Evolutionary conservation across 768 basidiomycete species (phyloP), one percentile per base, ranked within the genome.

Genomic region (Chalciporus chontae): DNA sequence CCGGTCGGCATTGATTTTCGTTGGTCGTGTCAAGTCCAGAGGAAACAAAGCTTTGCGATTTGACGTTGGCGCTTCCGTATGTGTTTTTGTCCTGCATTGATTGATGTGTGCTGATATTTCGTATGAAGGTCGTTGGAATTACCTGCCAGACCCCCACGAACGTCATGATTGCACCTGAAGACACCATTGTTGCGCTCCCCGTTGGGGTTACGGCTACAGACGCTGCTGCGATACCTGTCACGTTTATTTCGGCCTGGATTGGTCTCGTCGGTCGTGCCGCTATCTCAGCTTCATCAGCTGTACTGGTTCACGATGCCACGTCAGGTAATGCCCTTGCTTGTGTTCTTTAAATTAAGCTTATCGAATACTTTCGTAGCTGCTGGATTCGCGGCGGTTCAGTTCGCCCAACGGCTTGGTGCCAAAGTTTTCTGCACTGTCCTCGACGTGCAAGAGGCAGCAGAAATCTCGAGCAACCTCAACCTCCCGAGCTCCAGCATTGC

Each of bases 201-300:
- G 41, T 38, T 11, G 56, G 58, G 8, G 21, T 59, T 34, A 51
- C 31, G 5, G 17, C 48, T 5, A 26, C 32, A 21, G 61, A 65
- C 40, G 65, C 58, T 3, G 65, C 58, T 14, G 51, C 57, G 27
- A 32, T 67, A 3, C 50, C 65, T 27, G 18, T 48, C 32, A 46
- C 56, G 1, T 58, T 66, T 54, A 57, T 65, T 21, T 39, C 65
- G 4, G 50, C 65, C 10, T 66, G 65, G 65, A 56, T 63, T 14
- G 65, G 65, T 38, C 52, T 67, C 23, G 54, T 60, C 14, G 40
- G 38, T 2, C 56, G 55, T 17, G 58, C 50, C 38, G 45, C 51
- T 11, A 51, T 66, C 37, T 53, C 53, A 0, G 37, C 62, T 4
- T 52, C 53, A 44, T 67, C 65, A 9, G 51, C 52, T 3, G 50